Percentiles rank a stretch among this genome's conserved stretches.
Evolutionary conservation across 306 rosid species (phyloP).

Genomic region (Lathyrus sativus): DNA sequence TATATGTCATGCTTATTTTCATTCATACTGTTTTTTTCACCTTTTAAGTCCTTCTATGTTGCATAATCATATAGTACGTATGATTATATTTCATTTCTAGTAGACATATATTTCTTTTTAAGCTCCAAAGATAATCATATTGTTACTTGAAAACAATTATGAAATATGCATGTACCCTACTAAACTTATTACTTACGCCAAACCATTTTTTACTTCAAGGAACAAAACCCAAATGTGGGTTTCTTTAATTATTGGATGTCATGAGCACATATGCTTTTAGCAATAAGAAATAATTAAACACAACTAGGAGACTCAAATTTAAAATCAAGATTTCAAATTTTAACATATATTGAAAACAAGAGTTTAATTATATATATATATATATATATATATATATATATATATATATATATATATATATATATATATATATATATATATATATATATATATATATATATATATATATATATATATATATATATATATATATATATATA

Average conservation of each 20-base stretch:
- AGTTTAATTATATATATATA: too few relatives aligned
- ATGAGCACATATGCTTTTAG: not conserved
- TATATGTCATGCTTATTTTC: not conserved
- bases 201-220: not conserved
- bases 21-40: not conserved
- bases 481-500: too few relatives aligned
- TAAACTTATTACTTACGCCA: conserved; percentile 34
- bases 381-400: too few relatives aligned
- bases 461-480: too few relatives aligned
- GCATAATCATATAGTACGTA: conserved; percentile 31
- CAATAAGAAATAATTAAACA: not conserved
- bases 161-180: not conserved
- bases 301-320: not conserved
- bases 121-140: conserved; percentile 24
- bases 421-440: too few relatives aligned
- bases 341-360: not conserved
- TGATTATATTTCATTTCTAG: conserved; percentile 17
- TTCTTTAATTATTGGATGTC: not conserved
- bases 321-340: conserved; percentile 7
- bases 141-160: not conserved
- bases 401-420: too few relatives aligned
- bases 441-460: too few relatives aligned
- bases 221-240: conserved; percentile 15
- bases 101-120: not conserved
- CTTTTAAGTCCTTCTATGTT: not conserved